These are phyloP conservation scores for Pythium chondricola DNA, from an alignment of 352 stramenopile genomes.

Conservation along the genomic window DNA sequence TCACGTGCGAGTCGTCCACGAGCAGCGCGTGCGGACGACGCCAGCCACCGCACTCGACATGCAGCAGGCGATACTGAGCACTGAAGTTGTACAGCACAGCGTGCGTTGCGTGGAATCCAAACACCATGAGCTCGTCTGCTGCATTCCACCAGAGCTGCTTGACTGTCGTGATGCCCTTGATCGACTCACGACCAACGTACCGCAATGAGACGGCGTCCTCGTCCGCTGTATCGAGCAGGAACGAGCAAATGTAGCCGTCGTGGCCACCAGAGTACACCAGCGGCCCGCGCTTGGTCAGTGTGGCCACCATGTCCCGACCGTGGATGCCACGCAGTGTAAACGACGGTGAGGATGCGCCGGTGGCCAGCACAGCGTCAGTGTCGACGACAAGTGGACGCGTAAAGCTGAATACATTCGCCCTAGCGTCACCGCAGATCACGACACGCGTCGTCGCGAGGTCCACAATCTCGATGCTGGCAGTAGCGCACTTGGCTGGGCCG, in stretches of 20 bases:
- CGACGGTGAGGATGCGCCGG: conserved; percentile 8
- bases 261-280: conserved; percentile 62
- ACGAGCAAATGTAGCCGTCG: conserved; percentile 77
- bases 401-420: conserved; percentile 68
- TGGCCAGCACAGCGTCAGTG: not conserved
- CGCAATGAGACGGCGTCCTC: conserved; percentile 28
- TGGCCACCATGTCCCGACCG: conserved; percentile 62
- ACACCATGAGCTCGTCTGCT: conserved; percentile 55
- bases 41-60: conserved; percentile 77
- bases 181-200: conserved; percentile 49
- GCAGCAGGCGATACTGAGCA: conserved; percentile 68
- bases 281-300: conserved; percentile 30
- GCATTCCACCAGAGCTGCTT: conserved; percentile 50
- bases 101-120: conserved; percentile 74
- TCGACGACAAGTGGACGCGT: conserved; percentile 21
- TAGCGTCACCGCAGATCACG: conserved; percentile 65
- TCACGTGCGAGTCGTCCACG: conserved; percentile 10
- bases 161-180: conserved; percentile 74
- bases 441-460: conserved; percentile 36
- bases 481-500: conserved; percentile 54
- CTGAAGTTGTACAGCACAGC: conserved; percentile 73
- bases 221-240: conserved; percentile 21
- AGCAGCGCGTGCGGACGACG: conserved; percentile 64
- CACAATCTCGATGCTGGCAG: conserved; percentile 41
- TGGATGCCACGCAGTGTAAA: conserved; percentile 47